phyloP scores from a whole-genome alignment of 768 basidiomycete genomes.

The Boletus edulis region DNA sequence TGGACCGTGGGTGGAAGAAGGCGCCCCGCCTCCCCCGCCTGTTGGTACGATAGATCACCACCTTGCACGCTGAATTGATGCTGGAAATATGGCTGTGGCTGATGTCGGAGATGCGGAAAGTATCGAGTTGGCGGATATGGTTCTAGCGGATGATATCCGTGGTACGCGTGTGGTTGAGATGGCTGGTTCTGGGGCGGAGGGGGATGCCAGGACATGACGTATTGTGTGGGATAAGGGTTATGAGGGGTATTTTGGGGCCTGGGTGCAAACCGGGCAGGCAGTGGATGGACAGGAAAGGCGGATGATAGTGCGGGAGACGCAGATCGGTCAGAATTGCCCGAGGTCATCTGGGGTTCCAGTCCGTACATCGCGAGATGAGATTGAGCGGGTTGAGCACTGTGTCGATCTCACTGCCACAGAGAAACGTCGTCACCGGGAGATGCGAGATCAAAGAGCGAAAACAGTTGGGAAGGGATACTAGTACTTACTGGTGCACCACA shows the following conservation, averaged over 20 bases:
- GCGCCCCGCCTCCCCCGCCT: constrained; percentile 21
- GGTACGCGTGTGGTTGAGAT: constrained; percentile 34
- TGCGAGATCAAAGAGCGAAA: too few relatives aligned
- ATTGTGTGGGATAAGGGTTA: constrained; percentile 41
- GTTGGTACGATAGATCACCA: constrained; percentile 25
- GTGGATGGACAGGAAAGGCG: constrained; percentile 23
- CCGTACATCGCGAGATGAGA: not conserved
- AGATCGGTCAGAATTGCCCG: not conserved
- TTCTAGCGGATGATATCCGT: constrained; percentile 35
- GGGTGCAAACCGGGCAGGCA: constrained; percentile 21
- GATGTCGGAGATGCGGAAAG: constrained; percentile 36
- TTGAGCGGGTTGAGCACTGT: not conserved
- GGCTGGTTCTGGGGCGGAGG: constrained; percentile 28
- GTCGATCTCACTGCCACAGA: too few relatives aligned
- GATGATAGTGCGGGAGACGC: constrained; percentile 1
- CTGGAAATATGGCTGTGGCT: constrained; percentile 38
- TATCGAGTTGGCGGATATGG: constrained; percentile 40
- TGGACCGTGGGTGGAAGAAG: constrained; percentile 22
- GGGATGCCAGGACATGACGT: constrained; percentile 45
- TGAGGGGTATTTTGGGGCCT: constrained; percentile 34
- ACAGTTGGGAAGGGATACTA: too few relatives aligned
- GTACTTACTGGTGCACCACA: too few relatives aligned
- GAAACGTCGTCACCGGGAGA: too few relatives aligned
- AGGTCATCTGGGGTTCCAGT: not conserved
- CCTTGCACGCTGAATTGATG: constrained; percentile 37